Evolutionary conservation across 139 green algal genomes (phyloP), one percentile per base, ranked within the genome.

Genomic region (Chlorokybus atmophyticus): DNA sequence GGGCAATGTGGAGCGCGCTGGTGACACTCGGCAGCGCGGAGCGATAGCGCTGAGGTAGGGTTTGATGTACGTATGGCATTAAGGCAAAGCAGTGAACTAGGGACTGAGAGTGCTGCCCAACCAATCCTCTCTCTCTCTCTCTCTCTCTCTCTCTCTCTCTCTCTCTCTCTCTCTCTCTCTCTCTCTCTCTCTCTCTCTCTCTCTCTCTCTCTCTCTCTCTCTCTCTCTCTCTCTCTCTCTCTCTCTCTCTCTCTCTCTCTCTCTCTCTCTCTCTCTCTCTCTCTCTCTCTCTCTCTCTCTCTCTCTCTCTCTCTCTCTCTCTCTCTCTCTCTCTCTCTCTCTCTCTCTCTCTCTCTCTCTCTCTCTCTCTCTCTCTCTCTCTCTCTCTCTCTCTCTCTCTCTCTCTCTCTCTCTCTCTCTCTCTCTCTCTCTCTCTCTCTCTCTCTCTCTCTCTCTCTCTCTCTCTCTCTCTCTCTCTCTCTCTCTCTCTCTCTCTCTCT

Each of bases 81-180:
- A n/a, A n/a, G n/a, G n/a, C n/a, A n/a, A n/a, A n/a, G n/a, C n/a
- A n/a, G n/a, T n/a, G n/a, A n/a, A n/a, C n/a, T n/a, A n/a, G n/a
- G n/a, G n/a, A n/a, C n/a, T n/a, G n/a, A n/a, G n/a, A n/a, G n/a
- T n/a, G n/a, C n/a, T n/a, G n/a, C n/a, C n/a, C 35, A 44, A 14
- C 35, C 35, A 44, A 14, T 44, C 10, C 35, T 44, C 35, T 44
- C 35, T 44, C 35, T 44, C 35, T 44, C 35, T 44, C 35, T 44
- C 35, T 44, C 35, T 44, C 35, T 44, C 35, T 44, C 35, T 44
- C 35, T 44, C 35, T 44, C 35, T 44, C 35, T 44, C 35, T 44
- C 35, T 44, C 35, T 44, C 35, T 44, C 35, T 44, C 35, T 44
- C 35, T 44, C 35, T 44, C 35, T 44, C 35, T 44, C 35, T 44